Evolutionary conservation across 2,329 filamentous ascomycete genomes (phyloP), one percentile per base, ranked within the genome.

Genomic region (Knoxdaviesia capensis): DNA sequence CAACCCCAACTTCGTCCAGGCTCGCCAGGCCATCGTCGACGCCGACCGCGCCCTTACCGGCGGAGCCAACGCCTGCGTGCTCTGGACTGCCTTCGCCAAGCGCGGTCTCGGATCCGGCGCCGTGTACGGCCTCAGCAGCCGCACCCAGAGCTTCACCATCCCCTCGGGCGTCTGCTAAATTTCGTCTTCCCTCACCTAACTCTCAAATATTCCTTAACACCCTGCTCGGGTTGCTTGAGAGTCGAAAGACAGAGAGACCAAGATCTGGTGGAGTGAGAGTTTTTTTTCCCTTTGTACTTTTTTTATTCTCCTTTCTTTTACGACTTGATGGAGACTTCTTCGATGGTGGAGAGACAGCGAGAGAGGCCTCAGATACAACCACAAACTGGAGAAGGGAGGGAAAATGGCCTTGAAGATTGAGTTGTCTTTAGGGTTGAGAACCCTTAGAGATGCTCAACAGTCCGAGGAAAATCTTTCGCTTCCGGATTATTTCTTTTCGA

Each of bases 61-160:
- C 1, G 69, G 68, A 3, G 52, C 49, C 7, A 73, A 74, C 52
- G 45, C 49, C 8, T 73, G 69, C 42, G 59, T 61, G 48, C 54
- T 74, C 45, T 74, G 70, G 69, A 66, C 48, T 9, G 69, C 50
- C 0, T 73, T 74, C 48, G 68, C 69, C 1, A 73, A 72, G 62
- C 57, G 69, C 39, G 69, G 69, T n/a, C 52, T 74, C 3, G 69
- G 69, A 34, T 43, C 47, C 0, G 51, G 52, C 8, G 62, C 62
- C 5, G 49, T 38, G 35, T 60, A 58, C 39, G 50, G 48, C 45
- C 41, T 46, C 20, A 38, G 34, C n/a, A 48, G 45, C 44, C 51
- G 54, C 5, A 56, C 50, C 5, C 53, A 59, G 48, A 58, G 56
- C 45, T 60, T 54, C 39, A 47, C 45, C 1, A 37, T 56, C 9